A percentile compares a stretch with the other conserved stretches of the same genome.
Evolutionary conservation across 345 rosid species (phyloP).

Genomic region (Rhodamnia argentea): DNA sequence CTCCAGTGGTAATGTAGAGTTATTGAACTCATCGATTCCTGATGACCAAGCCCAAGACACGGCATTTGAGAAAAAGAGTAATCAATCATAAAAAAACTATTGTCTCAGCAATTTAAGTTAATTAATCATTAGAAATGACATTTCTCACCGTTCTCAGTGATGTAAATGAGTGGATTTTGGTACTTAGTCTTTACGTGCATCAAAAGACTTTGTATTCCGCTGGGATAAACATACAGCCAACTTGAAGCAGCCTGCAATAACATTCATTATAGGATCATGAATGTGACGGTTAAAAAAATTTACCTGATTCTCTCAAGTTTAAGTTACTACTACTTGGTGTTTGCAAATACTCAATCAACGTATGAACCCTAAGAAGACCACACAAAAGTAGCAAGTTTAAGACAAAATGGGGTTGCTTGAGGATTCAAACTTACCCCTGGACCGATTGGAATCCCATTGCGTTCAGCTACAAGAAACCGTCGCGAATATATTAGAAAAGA

Average conservation of each 20-base stretch:
- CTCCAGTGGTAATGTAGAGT: slow-evolving; percentile 12
- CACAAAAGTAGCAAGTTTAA: neutral
- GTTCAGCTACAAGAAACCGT: neutral
- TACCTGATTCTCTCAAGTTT: neutral
- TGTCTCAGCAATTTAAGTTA: neutral
- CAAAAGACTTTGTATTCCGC: neutral
- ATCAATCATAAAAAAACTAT: neutral
- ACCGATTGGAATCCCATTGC: slow-evolving; percentile 4
- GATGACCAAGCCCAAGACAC: neutral
- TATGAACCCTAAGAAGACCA: neutral
- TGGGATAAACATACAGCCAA: slow-evolving; percentile 8
- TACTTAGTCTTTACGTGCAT: slow-evolving; percentile 1
- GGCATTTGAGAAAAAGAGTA: neutral
- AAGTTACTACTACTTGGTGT: neutral
- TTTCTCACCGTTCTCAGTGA: slow-evolving; percentile 10
- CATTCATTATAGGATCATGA: neutral
- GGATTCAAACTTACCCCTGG: neutral
- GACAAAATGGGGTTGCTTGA: neutral
- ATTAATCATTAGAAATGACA: neutral
- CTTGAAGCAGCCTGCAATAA: slow-evolving; percentile 10
- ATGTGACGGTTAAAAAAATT: too few species aligned
- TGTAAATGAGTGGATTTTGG: slow-evolving; percentile 2
- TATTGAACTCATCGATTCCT: slow-evolving; percentile 31
- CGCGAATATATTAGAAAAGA: neutral
- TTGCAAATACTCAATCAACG: neutral